Evolutionary conservation across 441 rosid species (phyloP).

Genomic region (Pelargonium citronellum): DNA sequence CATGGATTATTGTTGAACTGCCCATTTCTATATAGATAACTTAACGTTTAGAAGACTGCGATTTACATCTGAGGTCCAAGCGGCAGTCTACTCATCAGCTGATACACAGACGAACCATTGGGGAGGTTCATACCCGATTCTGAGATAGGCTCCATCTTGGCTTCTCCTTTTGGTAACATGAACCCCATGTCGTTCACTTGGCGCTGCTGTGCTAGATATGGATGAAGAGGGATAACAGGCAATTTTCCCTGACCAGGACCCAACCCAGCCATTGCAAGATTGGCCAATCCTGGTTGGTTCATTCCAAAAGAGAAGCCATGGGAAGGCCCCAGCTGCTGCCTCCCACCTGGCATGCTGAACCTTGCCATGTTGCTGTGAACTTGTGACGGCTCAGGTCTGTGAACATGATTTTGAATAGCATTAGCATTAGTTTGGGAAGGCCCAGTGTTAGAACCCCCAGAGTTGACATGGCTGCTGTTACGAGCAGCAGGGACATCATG

Average conservation of each 20-base stretch:
- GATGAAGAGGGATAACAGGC: constrained; percentile 53
- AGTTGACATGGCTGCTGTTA: constrained; percentile 68
- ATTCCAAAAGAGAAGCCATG: constrained; percentile 50
- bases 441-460: constrained; percentile 26
- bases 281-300: constrained; percentile 50
- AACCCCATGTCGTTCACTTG: constrained; percentile 40
- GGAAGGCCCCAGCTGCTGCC: constrained; percentile 45
- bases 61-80: constrained; percentile 59
- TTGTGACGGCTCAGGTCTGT: constrained; percentile 46
- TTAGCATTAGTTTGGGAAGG: constrained; percentile 25
- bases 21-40: too few species aligned
- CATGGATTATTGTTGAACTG: too few species aligned
- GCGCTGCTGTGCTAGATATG: constrained; percentile 51
- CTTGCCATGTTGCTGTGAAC: constrained; percentile 47
- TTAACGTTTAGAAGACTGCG: too few species aligned
- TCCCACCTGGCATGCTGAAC: constrained; percentile 44
- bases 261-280: constrained; percentile 58
- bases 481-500: constrained; percentile 95
- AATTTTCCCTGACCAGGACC: constrained; percentile 53
- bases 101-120: constrained; percentile 51
- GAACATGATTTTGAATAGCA: constrained; percentile 35
- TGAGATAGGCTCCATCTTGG: constrained; percentile 65
- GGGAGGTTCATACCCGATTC: constrained; percentile 51
- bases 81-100: constrained; percentile 82
- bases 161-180: constrained; percentile 62